Conservation (phyloP, 1,284 basidiomycete species). For the Fomitopsis schrenkii region DNA sequence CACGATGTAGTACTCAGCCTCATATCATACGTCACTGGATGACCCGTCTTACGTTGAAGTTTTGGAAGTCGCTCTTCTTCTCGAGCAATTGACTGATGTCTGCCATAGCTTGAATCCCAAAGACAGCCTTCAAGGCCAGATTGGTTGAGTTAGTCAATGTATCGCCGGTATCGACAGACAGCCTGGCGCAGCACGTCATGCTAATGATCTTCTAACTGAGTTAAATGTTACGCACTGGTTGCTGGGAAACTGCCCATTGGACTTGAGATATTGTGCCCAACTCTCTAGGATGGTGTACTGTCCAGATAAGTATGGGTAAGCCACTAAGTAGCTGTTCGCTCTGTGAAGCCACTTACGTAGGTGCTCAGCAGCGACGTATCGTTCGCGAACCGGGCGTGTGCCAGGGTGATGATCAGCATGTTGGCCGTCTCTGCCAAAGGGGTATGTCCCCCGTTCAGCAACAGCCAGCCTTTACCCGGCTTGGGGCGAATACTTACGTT, state of each 20-base stretch:
- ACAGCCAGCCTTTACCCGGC: background rate
- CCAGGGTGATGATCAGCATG: constrained; percentile 70
- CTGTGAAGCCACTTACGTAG: constrained; percentile 36
- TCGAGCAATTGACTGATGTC: constrained; percentile 50
- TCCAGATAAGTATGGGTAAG: background rate
- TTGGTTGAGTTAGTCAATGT: constrained; percentile 63
- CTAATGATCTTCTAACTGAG: background rate
- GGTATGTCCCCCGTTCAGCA: no score
- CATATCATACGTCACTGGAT: background rate
- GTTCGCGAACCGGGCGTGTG: constrained; percentile 56
- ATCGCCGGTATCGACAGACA: constrained; percentile 44
- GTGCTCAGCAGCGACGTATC: constrained; percentile 46
- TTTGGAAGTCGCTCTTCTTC: constrained; percentile 36
- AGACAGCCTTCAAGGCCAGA: constrained; percentile 69
- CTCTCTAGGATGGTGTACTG: constrained; percentile 54
- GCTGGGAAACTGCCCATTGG: constrained; percentile 50
- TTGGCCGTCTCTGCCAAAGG: constrained; percentile 53
- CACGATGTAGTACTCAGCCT: background rate
- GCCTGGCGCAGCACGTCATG: constrained; percentile 32
- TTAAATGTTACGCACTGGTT: constrained; percentile 36
- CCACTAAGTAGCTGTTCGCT: no score
- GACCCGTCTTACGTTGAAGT: constrained; percentile 41
- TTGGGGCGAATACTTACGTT: constrained; percentile 5
- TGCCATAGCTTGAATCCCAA: constrained; percentile 66
- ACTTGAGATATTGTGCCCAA: constrained; percentile 66